Conservation (phyloP, 768 basidiomycete genomes). For the Hemileccinum impolitum region DNA sequence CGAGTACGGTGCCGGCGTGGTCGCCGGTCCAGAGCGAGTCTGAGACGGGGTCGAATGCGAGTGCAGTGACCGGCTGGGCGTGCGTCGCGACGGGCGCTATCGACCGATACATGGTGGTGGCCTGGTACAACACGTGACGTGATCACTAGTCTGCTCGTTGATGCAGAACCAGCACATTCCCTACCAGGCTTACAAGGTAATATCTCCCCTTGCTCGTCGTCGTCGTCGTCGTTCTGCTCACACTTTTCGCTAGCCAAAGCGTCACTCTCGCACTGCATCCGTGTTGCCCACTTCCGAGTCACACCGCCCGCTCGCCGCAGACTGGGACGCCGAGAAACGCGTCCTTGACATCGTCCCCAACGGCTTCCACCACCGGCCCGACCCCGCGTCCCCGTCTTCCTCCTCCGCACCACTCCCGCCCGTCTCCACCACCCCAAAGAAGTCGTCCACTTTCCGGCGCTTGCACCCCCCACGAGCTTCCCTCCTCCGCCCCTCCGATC, state of each 20-base stretch:
- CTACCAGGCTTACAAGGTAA: conserved; percentile 53
- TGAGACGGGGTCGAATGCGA: conserved; percentile 88
- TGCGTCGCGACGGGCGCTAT: conserved; percentile 13
- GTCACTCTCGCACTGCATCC: conserved; percentile 43
- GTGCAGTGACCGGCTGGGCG: conserved; percentile 59
- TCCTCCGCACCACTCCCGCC: not conserved
- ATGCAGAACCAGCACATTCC: conserved; percentile 29
- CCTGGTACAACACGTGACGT: conserved; percentile 19
- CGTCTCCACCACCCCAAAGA: conserved; percentile 24
- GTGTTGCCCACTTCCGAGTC: conserved; percentile 23
- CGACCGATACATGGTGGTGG: conserved; percentile 19
- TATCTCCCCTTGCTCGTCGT: too few species aligned
- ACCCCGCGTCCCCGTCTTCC: too few species aligned
- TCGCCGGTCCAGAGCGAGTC: conserved; percentile 88
- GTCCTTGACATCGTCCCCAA: conserved; percentile 7
- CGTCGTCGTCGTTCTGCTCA: too few species aligned
- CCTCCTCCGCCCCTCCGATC: conserved; percentile 32
- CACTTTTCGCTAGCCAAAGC: conserved; percentile 37
- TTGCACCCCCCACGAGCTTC: conserved; percentile 39
- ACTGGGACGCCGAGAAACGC: conserved; percentile 24
- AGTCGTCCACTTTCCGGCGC: conserved; percentile 52
- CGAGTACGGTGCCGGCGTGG: conserved; percentile 64
- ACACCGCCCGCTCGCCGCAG: conserved; percentile 19
- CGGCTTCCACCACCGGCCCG: not conserved
- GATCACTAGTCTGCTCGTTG: conserved; percentile 1